A percentile compares a stretch with the other conserved stretches of the same genome.
Evolutionary conservation across 305 asterid species (phyloP).

Genomic region (Fraxinus baroniana): DNA sequence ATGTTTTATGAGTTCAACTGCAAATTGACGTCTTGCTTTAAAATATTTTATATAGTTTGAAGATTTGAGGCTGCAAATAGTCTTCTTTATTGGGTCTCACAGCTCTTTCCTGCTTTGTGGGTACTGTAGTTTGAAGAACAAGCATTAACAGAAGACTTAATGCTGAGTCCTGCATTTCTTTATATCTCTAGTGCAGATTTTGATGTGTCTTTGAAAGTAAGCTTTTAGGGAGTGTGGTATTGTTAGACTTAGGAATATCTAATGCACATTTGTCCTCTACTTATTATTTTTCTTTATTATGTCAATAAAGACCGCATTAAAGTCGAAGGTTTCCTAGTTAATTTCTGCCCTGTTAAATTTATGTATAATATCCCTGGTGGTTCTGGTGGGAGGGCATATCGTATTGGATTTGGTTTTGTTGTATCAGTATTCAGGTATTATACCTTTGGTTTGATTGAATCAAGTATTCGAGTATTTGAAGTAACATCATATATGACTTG

Average conservation of each 20-base stretch:
- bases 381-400: neutral
- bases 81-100: conserved; percentile 4
- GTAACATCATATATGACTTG: neutral
- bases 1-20: conserved; percentile 1
- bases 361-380: conserved; percentile 1
- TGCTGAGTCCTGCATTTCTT: conserved; percentile 20
- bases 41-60: neutral
- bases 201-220: neutral
- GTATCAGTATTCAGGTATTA: neutral
- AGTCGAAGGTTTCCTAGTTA: neutral
- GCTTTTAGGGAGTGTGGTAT: neutral
- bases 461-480: neutral
- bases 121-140: conserved; percentile 13
- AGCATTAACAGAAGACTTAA: conserved; percentile 3
- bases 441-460: neutral
- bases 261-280: neutral
- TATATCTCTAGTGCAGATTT: neutral
- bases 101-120: neutral
- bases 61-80: neutral
- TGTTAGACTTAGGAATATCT: neutral
- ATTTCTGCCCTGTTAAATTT: neutral
- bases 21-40: conserved; percentile 5
- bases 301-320: neutral
- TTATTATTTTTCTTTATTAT: neutral
- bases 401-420: neutral